A percentile compares a stretch with the other conserved stretches of the same genome.
Conservation (phyloP, 495 filamentous ascomycete genomes). For the Patellaria atrata region DNA sequence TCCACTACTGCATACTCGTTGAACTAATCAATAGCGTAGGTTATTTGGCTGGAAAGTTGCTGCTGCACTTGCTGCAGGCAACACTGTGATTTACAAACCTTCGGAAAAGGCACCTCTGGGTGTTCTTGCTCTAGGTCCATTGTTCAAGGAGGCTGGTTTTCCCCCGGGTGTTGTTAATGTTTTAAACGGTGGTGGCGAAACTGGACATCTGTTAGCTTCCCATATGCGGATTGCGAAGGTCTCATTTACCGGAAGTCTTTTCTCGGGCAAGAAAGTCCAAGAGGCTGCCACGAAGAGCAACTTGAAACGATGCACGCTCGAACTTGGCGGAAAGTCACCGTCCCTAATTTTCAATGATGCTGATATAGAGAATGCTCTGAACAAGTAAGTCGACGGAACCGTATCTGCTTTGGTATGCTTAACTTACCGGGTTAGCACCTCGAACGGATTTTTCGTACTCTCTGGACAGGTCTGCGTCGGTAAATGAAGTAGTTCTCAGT, state of each 20-base stretch:
- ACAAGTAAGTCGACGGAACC: conserved; percentile 6
- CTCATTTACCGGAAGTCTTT: conserved; percentile 24
- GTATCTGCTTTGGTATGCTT: neutral
- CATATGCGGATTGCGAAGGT: conserved; percentile 28
- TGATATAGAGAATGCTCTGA: conserved; percentile 24
- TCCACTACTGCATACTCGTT: conserved; percentile 2
- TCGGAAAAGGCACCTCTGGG: conserved; percentile 25
- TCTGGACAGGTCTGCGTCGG: conserved; percentile 14
- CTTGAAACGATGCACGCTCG: conserved; percentile 26
- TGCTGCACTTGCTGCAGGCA: conserved; percentile 24
- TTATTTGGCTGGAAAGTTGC: conserved; percentile 23
- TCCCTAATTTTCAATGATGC: conserved; percentile 27
- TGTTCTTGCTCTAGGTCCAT: conserved; percentile 16
- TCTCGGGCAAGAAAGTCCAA: conserved; percentile 23
- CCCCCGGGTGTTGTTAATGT: conserved; percentile 27
- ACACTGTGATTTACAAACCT: conserved; percentile 27
- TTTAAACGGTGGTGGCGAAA: conserved; percentile 21
- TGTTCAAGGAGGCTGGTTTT: conserved; percentile 27
- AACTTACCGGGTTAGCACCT: neutral
- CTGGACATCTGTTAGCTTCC: conserved; percentile 21
- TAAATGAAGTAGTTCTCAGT: neutral
- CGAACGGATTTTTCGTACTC: conserved; percentile 15
- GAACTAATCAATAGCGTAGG: neutral
- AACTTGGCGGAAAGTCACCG: conserved; percentile 28
- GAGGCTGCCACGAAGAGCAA: conserved; percentile 24